Evolutionary conservation across 306 rosid species (phyloP).

Genomic region (Dryas drummondii): DNA sequence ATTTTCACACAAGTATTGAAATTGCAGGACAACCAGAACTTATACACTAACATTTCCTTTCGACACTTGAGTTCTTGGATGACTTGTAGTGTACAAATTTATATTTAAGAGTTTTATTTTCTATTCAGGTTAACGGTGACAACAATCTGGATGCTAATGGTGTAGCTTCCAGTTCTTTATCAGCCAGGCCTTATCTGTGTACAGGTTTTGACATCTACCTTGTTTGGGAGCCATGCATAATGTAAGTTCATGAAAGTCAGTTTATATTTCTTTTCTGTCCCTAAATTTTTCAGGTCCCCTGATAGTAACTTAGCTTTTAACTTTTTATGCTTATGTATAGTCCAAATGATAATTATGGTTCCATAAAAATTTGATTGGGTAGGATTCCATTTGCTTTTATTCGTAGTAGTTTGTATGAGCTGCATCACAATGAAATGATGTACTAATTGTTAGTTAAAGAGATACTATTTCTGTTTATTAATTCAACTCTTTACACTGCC

Average conservation of each 20-base stretch:
- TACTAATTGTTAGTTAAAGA: not conserved
- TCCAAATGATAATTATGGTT: not conserved
- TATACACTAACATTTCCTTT: not conserved
- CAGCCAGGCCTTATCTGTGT: constrained; percentile 74
- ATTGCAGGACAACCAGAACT: not conserved
- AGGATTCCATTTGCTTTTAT: not conserved
- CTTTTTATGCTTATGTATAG: not conserved
- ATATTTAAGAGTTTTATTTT: constrained; percentile 11
- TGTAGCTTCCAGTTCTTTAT: constrained; percentile 30
- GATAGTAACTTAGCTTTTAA: not conserved
- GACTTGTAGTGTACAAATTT: constrained; percentile 2
- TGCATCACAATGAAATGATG: not conserved
- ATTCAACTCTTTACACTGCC: not conserved
- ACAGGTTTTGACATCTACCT: constrained; percentile 93
- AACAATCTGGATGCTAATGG: constrained; percentile 31
- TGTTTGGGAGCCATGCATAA: constrained; percentile 92
- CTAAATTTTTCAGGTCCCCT: not conserved
- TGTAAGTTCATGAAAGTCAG: constrained; percentile 52
- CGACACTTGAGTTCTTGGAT: not conserved
- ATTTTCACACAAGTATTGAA: not conserved
- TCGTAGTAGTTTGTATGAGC: not conserved
- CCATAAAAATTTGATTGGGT: not conserved
- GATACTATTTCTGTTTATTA: not conserved
- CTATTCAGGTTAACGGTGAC: constrained; percentile 54
- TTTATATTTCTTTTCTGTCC: not conserved